These are phyloP conservation scores for Rhododendron griersonianum DNA, from an alignment of 148 eudicot species.

Conservation along the genomic window DNA sequence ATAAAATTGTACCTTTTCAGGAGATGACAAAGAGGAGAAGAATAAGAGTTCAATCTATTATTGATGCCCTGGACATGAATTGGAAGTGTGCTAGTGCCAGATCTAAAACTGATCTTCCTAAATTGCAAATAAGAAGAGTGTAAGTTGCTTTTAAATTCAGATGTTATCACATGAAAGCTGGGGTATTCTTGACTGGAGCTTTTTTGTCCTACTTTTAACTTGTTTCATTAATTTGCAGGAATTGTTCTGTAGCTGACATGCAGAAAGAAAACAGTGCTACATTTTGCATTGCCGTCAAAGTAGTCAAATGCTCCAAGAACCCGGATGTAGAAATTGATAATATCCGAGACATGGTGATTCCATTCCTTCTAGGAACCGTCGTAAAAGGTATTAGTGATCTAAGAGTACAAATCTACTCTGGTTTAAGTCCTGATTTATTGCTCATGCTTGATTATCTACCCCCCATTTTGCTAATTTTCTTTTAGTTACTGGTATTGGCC, in stretches of 20 bases:
- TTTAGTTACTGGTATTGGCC: background rate
- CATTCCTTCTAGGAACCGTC: constrained; percentile 54
- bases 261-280: constrained; percentile 21
- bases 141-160: constrained; percentile 28
- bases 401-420: background rate
- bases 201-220: constrained; percentile 5
- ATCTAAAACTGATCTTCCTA: constrained; percentile 34
- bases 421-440: background rate
- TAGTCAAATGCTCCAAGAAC: constrained; percentile 34
- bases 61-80: constrained; percentile 57
- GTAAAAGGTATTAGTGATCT: constrained; percentile 52
- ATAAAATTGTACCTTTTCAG: constrained; percentile 34
- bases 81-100: constrained; percentile 27
- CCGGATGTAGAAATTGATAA: constrained; percentile 29
- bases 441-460: background rate
- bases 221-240: constrained; percentile 35
- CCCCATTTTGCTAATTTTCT: background rate
- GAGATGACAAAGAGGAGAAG: constrained; percentile 51
- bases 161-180: background rate
- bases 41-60: constrained; percentile 43
- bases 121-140: constrained; percentile 55
- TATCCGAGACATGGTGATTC: constrained; percentile 57
- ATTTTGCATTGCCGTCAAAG: constrained; percentile 53
- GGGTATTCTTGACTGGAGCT: background rate
- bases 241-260: constrained; percentile 32